Base-by-base conservation (phyloP, 345 rosid genomes). In the Salix dunnii region DNA sequence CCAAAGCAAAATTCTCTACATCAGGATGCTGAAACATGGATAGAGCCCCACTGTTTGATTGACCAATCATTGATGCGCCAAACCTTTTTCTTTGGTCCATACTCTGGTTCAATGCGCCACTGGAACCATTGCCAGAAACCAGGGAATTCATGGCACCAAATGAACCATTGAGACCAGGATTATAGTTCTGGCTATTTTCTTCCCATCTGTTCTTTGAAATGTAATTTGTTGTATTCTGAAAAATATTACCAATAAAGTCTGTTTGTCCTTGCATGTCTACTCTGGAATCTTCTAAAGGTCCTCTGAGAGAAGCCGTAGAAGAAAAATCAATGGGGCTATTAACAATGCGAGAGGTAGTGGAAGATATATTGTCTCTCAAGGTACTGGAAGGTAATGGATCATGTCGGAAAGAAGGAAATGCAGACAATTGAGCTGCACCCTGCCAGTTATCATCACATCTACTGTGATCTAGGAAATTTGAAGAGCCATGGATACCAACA, bases 381-480 rank as follows among this genome's bases (percentile, higher is more conserved):
- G 81, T 83, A 62, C 66, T 84, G 36, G 74, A 28, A 40, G 82
- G 53, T 71, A 82, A 62, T 74, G 72, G 87, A 77, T 84, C 85
- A 20, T 83, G 86, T 51, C 79, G 62, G 40, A 87, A 86, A 38
- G 95, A 84, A 12, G 88, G 82, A 71, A 88, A 86, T 65, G 80
- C 85, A 66, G 89, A 79, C 77, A 88, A 68, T 21, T 83, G 84
- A 65, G 74, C 80, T 23, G 82, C 84, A 79, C 81, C 82, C 63
- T 87, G 89, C 92, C 96, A 89, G 82, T 71, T 78, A 30, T 81
- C 83, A 49, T 70, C 83, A 76, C 74, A 76, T 79, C 86, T 87
- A 70, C 71, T 85, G 71, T 86, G 80, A 77, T 86, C 90, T 30
- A 85, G 68, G 67, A 87, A 83, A 79, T 77, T 86, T 20, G 92